Evolutionary conservation across 2,329 filamentous ascomycete genomes (phyloP).

Genomic region (Trichothecium roseum): DNA sequence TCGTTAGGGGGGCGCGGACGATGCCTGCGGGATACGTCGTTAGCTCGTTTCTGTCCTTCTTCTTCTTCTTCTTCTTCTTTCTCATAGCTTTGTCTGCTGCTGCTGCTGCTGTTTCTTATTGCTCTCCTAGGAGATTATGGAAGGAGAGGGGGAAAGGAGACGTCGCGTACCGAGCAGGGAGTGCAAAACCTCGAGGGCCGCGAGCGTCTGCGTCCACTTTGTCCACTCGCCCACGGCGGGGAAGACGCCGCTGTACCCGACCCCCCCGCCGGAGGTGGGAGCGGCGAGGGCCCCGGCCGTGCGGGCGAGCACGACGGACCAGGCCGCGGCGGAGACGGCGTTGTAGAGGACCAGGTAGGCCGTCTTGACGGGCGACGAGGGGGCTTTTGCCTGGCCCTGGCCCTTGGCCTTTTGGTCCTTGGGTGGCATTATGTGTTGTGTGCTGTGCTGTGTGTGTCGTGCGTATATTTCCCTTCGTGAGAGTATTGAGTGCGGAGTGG

Average conservation of each 20-base stretch:
- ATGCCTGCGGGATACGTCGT: constrained; percentile 45
- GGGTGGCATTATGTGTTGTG: not conserved
- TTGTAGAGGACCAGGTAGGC: constrained; percentile 84
- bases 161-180: constrained; percentile 61
- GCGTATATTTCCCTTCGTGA: no score
- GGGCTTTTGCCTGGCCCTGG: not conserved
- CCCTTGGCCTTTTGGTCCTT: not conserved
- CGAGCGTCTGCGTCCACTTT: constrained; percentile 75
- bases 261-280: no score
- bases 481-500: no score
- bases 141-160: not conserved
- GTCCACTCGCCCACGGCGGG: constrained; percentile 54
- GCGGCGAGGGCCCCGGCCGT: constrained; percentile 45
- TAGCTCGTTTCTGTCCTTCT: no score
- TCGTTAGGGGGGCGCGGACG: constrained; percentile 75
- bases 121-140: not conserved
- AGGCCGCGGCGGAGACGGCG: constrained; percentile 62
- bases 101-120: no score
- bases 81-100: no score
- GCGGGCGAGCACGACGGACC: constrained; percentile 66
- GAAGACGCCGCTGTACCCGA: constrained; percentile 51
- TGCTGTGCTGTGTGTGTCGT: no score
- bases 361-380: constrained; percentile 31
- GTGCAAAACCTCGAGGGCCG: constrained; percentile 75
- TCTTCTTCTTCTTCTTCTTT: no score